Base-by-base conservation (phyloP, 139 green algal genomes). In the Asterochloris sp. region DNA sequence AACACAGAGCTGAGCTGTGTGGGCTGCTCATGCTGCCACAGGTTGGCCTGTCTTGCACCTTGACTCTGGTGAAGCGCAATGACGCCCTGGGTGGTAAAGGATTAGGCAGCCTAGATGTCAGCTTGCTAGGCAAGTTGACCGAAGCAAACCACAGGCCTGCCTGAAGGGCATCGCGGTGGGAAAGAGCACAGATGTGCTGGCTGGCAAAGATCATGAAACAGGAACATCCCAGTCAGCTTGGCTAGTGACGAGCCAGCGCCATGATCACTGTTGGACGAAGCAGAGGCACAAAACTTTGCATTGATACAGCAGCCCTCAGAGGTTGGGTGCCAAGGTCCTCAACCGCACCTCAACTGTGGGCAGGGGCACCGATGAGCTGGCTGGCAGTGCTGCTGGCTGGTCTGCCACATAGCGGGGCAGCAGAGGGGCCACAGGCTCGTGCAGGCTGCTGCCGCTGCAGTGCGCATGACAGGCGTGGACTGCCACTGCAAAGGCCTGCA, bases 401-500 rank as follows among this genome's bases (percentile, higher is more conserved):
- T 81, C 27, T 21, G 85, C 88, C 16, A 90, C 62, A 23, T 93
- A 76, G n/a, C 66, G 66, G 10, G 92, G 91, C 64, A 95, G 84
- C n/a, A 63, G 17, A 2, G 87, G 84, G 0, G 88, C 80, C n/a
- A 80, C 67, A 29, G 88, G 85, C 13, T 82, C 67, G 15, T 79
- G 60, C 88, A 69, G 27, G 88, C 28, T 78, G 38, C 38, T 19
- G 69, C 17, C 23, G 60, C 38, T 78, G 78, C 66, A 85, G 83
- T 89, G 86, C 10, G 84, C 81, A 62, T 85, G 78, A 27, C 68
- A 75, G 8, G 88, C 62, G 66, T 91, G 86, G 13, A 74, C 69
- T 11, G 87, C 89, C 0, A 96, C 47, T 13, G 90, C 89, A 83
- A 94, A 97, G 10, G 94, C 92, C 86, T 90, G 86, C 78, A 79